These are phyloP conservation scores for Fonsecaea multimorphosa DNA, from an alignment of 2,329 filamentous ascomycete species.

Conservation along the genomic window DNA sequence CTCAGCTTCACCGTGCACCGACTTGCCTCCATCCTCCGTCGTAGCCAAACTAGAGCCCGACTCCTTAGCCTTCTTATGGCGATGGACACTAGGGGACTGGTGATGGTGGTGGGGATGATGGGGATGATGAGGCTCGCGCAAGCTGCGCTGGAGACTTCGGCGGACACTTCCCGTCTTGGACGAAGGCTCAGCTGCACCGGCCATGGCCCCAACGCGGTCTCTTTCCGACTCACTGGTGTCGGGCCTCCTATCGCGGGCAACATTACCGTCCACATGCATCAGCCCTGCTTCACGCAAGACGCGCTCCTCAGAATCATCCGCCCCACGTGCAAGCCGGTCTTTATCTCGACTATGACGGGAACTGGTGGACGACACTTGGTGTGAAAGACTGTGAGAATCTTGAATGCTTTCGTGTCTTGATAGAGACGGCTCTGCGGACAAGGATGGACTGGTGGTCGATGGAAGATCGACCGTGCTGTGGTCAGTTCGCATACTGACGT, in stretches of 20 bases:
- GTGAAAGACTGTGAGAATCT: constrained; percentile 42
- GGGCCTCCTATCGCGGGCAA: constrained; percentile 48
- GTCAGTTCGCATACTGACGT: constrained; percentile 18
- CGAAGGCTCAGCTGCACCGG: constrained; percentile 48
- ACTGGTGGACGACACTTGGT: constrained; percentile 49
- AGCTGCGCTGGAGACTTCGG: constrained; percentile 84
- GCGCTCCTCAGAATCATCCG: constrained; percentile 66
- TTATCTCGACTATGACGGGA: constrained; percentile 46
- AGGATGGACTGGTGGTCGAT: constrained; percentile 18
- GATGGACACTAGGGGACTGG: constrained; percentile 63
- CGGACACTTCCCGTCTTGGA: constrained; percentile 73
- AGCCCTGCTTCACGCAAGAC: constrained; percentile 72
- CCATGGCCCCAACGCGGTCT: constrained; percentile 49
- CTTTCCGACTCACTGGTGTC: constrained; percentile 53
- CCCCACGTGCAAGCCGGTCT: constrained; percentile 37
- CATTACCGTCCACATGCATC: constrained; percentile 54
- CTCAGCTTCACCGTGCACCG: constrained; percentile 60
- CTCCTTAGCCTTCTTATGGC: constrained; percentile 78
- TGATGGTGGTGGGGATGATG: constrained; percentile 57
- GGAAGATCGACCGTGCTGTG: constrained; percentile 21
- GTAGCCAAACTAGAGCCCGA: constrained; percentile 65
- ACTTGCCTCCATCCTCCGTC: constrained; percentile 58
- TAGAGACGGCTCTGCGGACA: constrained; percentile 24
- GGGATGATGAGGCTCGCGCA: constrained; percentile 68
- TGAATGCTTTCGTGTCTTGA: constrained; percentile 37